phyloP scores from a whole-genome alignment of 2,329 filamentous ascomycete genomes.

The Aspergillus pseudoviridinutans region DNA sequence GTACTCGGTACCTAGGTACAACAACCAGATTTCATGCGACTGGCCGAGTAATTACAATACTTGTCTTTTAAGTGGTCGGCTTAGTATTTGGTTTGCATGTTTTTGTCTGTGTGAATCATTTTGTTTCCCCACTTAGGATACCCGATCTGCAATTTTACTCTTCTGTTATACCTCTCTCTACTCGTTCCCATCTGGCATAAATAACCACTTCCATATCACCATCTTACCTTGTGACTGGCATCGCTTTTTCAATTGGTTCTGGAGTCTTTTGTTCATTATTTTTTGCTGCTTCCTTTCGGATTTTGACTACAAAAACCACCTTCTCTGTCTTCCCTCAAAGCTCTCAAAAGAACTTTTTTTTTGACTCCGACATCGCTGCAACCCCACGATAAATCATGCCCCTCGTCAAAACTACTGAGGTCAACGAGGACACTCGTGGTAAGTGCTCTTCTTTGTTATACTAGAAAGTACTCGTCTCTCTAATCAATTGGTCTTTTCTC shows the following conservation, averaged over 20 bases:
- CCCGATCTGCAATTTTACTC: conserved; percentile 9
- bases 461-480: neutral
- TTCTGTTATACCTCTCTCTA: neutral
- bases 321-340: neutral
- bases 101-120: conserved; percentile 11
- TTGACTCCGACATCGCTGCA: neutral
- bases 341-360: neutral
- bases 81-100: neutral
- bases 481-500: conserved; percentile 1
- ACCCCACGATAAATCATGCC: conserved; percentile 32
- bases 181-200: neutral
- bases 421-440: conserved; percentile 46
- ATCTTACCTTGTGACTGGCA: neutral
- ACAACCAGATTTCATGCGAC: neutral
- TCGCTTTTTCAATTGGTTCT: neutral
- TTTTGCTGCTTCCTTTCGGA: neutral
- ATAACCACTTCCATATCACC: neutral
- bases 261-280: neutral
- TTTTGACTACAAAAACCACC: neutral
- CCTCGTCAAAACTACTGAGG: conserved; percentile 37
- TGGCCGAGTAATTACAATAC: neutral
- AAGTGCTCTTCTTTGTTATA: conserved; percentile 12
- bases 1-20: neutral
- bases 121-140: conserved; percentile 6
- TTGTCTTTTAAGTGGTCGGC: neutral